Percentiles rank a stretch among this genome's conserved stretches.
These are phyloP conservation scores for Acarospora socialis DNA, from an alignment of 2,329 filamentous ascomycete species.

Conservation along the genomic window DNA sequence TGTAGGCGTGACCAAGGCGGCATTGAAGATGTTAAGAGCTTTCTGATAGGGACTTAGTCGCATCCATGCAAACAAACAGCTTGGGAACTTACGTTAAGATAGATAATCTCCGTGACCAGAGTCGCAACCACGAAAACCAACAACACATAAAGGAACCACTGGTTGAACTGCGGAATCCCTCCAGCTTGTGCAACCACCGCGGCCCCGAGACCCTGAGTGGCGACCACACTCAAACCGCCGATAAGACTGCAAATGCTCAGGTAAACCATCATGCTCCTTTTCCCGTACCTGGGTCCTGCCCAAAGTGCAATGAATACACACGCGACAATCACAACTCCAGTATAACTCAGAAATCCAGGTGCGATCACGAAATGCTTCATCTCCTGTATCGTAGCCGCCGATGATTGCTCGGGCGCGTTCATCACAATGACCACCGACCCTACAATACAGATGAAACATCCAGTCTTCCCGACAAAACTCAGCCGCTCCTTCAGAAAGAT, in stretches of 20 bases:
- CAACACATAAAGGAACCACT: slow-evolving; percentile 92
- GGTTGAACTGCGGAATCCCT: slow-evolving; percentile 78
- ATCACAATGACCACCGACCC: slow-evolving; percentile 88
- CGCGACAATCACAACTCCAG: slow-evolving; percentile 67
- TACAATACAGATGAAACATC: slow-evolving; percentile 88
- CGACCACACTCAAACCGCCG: slow-evolving; percentile 85
- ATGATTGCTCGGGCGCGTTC: slow-evolving; percentile 77
- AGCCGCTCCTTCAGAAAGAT: slow-evolving; percentile 93
- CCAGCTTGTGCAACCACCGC: slow-evolving; percentile 77
- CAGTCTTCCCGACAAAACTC: slow-evolving; percentile 90
- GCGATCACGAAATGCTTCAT: slow-evolving; percentile 80
- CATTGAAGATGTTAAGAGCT: slow-evolving; percentile 95
- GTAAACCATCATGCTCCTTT: slow-evolving; percentile 96
- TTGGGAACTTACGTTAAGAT: slow-evolving; percentile 65
- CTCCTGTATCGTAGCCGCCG: slow-evolving; percentile 75
- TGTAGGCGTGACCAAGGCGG: slow-evolving; percentile 88
- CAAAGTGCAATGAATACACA: slow-evolving; percentile 61
- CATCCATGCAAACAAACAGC: neutral
- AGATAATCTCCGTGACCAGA: slow-evolving; percentile 84
- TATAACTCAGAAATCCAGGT: slow-evolving; percentile 74
- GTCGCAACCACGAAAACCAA: slow-evolving; percentile 84
- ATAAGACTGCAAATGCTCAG: slow-evolving; percentile 91
- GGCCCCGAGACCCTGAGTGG: slow-evolving; percentile 81
- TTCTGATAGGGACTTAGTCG: slow-evolving; percentile 49
- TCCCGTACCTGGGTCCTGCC: slow-evolving; percentile 76